phyloP scores from a whole-genome alignment of 2,329 filamentous ascomycete species.

The Verticillium nonalfalfae region DNA sequence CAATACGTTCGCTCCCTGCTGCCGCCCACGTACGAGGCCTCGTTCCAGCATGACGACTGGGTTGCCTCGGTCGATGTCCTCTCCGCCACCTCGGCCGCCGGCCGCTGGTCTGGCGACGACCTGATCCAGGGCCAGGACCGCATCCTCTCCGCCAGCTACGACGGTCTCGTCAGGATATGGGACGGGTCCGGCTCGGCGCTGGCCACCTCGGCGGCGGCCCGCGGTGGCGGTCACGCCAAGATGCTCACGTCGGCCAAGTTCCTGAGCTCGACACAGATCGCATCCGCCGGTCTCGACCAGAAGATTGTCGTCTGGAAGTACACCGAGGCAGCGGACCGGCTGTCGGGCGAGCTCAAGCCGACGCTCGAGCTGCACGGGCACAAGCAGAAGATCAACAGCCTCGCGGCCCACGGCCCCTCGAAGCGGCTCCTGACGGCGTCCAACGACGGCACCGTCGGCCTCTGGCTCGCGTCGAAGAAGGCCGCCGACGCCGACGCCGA shows the following conservation, averaged over 20 bases:
- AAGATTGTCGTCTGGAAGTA: slow-evolving; percentile 90
- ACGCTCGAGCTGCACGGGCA: slow-evolving; percentile 82
- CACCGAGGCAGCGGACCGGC: slow-evolving; percentile 55
- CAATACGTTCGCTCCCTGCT: slow-evolving; percentile 92
- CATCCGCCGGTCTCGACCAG: slow-evolving; percentile 76
- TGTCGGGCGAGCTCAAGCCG: slow-evolving; percentile 59
- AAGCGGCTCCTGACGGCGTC: slow-evolving; percentile 81
- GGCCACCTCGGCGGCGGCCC: slow-evolving; percentile 63
- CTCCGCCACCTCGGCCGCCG: slow-evolving; percentile 58
- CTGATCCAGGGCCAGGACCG: slow-evolving; percentile 55
- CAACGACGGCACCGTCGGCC: slow-evolving; percentile 73
- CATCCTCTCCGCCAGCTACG: slow-evolving; percentile 89
- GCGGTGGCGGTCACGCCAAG: slow-evolving; percentile 66
- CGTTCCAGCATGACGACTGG: slow-evolving; percentile 98
- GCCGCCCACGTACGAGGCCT: slow-evolving; percentile 81
- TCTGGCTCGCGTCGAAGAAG: slow-evolving; percentile 80
- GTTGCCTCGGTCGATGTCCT: slow-evolving; percentile 81
- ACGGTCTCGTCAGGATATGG: slow-evolving; percentile 85
- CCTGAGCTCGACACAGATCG: slow-evolving; percentile 70
- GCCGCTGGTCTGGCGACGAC: slow-evolving; percentile 44
- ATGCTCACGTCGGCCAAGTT: slow-evolving; percentile 81
- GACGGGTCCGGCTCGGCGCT: slow-evolving; percentile 81
- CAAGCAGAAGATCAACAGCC: slow-evolving; percentile 63
- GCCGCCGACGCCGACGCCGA: slow-evolving; percentile 64
- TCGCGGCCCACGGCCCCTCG: slow-evolving; percentile 68